Base-by-base conservation (phyloP, 345 rosid species). In the Tarenaya hassleriana region DNA sequence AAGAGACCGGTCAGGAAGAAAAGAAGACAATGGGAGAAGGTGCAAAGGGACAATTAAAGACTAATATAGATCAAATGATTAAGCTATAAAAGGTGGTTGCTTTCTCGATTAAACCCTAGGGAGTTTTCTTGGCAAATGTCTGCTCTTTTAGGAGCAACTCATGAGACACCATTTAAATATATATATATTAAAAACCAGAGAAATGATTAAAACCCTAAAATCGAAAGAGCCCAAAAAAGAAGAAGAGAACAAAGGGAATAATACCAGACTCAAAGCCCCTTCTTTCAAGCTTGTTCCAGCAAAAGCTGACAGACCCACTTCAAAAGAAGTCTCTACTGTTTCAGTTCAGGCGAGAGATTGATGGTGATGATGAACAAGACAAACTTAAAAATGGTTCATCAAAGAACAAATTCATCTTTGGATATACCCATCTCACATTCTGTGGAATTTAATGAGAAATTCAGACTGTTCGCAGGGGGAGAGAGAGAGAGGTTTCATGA, bases 261-360 rank as follows among this genome's bases (percentile, higher is more conserved):
- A 65, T 45, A 38, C 55, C 43, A n/a, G 38, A 42, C 27, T 38
- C 15, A 34, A 4, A n/a, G 6, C 43, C 52, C n/a, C 50, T 52
- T 19, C 43, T 57, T 58, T 59, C 60, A 66, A 66, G 60, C 70
- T 55, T 66, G 70, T 64, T 46, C 50, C 10, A 37, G 14, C 31
- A 46, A 57, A 58, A 65, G 60, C 64, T 65, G 69, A 52, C 54
- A 65, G 44, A 58, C 63, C 31, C 64, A 58, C 60, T 65, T 65
- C 70, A 46, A 52, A 58, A 58, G 53, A 58, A 65, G 38, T 58
- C 31, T 58, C 50, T 58, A 51, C 49, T 43, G 31, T 54, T 64
- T 44, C 54, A 64, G 46, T 50, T 39, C 47, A 57, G 42, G 48
- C 50, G 52, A 35, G 8, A 29, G 20, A 50, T 49, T 41, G 41